These are phyloP conservation scores for Pisolithus albus DNA, from an alignment of 768 basidiomycete genomes.

Conservation along the genomic window DNA sequence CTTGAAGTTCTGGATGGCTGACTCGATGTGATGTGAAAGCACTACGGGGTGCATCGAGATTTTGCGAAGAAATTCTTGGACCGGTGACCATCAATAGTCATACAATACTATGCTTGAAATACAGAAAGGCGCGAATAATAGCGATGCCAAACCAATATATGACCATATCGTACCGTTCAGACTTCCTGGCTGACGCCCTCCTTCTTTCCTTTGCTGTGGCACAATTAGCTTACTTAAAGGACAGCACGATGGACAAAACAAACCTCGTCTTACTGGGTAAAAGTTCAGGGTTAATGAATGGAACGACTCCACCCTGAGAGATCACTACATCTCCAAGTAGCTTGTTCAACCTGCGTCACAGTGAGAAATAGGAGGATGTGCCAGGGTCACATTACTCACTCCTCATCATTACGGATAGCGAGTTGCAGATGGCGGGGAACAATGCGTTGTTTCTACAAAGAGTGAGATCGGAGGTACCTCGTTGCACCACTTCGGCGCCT, in stretches of 20 bases:
- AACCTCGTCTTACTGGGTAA: constrained; percentile 27
- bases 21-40: too few relatives aligned
- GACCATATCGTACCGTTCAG: constrained; percentile 7
- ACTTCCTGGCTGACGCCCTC: constrained; percentile 28
- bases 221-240: constrained; percentile 3
- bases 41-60: too few relatives aligned
- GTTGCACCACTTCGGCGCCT: neutral
- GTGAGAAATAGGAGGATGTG: neutral
- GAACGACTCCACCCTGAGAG: constrained; percentile 85
- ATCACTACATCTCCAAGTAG: constrained; percentile 83
- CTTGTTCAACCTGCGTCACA: constrained; percentile 51
- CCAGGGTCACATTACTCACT: constrained; percentile 35
- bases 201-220: constrained; percentile 29
- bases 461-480: neutral
- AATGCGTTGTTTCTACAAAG: constrained; percentile 75
- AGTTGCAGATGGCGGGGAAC: constrained; percentile 90
- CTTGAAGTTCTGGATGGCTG: too few relatives aligned
- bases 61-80: too few relatives aligned
- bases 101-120: constrained; percentile 9
- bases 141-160: constrained; percentile 18
- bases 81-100: too few relatives aligned
- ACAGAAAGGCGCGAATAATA: constrained; percentile 24
- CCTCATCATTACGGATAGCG: constrained; percentile 88
- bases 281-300: constrained; percentile 49
- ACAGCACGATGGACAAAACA: neutral